Base-by-base conservation (phyloP, 805 yeast genomes). In the Wickerhamiella occidentalis region DNA sequence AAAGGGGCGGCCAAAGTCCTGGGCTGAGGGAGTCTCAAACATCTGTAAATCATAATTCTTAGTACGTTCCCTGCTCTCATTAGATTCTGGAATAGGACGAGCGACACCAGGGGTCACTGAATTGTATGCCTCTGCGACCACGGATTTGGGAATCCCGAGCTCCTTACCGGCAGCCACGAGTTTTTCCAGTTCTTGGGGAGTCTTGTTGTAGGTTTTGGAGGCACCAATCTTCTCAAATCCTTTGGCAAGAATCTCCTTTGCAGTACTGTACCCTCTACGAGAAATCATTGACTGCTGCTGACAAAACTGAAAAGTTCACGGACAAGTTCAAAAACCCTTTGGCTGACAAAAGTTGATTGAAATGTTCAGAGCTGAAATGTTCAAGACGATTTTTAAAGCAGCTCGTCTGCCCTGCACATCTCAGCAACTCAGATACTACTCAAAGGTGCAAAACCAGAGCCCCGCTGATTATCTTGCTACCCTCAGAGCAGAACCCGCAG, bases 191-290 rank as follows among this genome's bases (percentile, higher is more conserved):
- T 61, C 59, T 22, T 53, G 61, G n/a, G 57, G 55, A 17, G 60
- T 47, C 51, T 62, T 62, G 13, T 47, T 46, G 52, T 60, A 58
- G 3, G 47, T 25, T n/a, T 54, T 55, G 7, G 53, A 36, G 29
- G 53, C 48, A 30, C 61, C 59, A 57, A 64, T 61, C 26, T 58
- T 54, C 55, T 61, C 53, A 55, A 64, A 63, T 6, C 66, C 66
- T 49, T 54, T 48, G 21, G 55, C 51, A 19, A 64, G 58, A 36
- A 61, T 57, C 40, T 60, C 61, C 21, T 55, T 48, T 28, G 62
- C 61, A 29, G 52, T 47, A 40, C 49, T 47, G 19, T 45, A 45
- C 19, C 40, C 21, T 11, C 47, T 22, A n/a, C 44, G 44, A 40
- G 44, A 23, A 22, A 23, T 23, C 30, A 40, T 22, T 29, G 7